Base-by-base conservation (phyloP, 805 yeast genomes). In the Cyberlindnera veronae region DNA sequence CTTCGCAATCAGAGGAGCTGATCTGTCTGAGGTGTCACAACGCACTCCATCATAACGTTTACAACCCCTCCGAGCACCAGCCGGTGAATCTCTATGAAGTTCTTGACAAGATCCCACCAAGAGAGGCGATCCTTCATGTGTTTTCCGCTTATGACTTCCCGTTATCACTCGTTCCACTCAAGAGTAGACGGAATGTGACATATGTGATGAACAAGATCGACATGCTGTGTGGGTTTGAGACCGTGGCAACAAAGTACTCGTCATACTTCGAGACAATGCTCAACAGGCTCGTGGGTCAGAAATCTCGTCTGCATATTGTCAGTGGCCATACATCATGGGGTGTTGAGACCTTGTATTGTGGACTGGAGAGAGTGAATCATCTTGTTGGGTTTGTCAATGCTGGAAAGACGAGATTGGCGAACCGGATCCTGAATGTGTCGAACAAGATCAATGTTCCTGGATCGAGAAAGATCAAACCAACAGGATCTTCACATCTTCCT, bases 91-190 rank as follows among this genome's bases (percentile, higher is more conserved):
- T 60, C 3, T 51, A 57, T 2, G 58, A 62, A 5, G 59, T 71
- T 2, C 37, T 67, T 41, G 48, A 50, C 5, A 35, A 41, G 3
- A 48, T 66, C 17, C 87, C 80, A 3, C 53, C 50, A 4, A 50
- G 60, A 23, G 71, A 76, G 4, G 68, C 69, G 8, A 49, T 83
- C 1, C 71, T 81, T 3, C 80, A 83, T 53, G 77, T 84, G 2
- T 65, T 82, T 9, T 80, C 84, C 26, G 78, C 84, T 1, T 58
- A 72, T 12, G 95, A 86, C 49, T 85, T 86, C 54, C 96, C 96
- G 1, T 62, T 82, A 29, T 55, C 60, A 1, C 30, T 57, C 11
- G 54, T 56, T 5, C 42, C 52, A 9, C 28, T 50, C 17, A 19
- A 28, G 20, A 46, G 55, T 2, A 44, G 60, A 18, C 51, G 56